Base-by-base conservation (phyloP, 148 eudicot genomes). In the Fagopyrum tataricum region DNA sequence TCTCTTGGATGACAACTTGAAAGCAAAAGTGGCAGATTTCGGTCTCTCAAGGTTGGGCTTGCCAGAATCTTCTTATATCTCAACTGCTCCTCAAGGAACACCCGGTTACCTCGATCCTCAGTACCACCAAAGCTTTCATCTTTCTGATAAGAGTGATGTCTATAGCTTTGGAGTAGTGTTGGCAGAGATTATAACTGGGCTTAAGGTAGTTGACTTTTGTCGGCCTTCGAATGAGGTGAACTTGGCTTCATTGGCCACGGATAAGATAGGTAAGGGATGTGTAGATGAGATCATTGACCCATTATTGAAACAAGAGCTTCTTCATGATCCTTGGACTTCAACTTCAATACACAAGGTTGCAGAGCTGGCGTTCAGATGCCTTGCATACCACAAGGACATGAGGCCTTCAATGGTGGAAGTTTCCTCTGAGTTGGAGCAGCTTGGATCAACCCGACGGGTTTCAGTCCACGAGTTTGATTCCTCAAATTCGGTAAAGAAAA, bases 21-120 rank as follows among this genome's bases (percentile, higher is more conserved):
- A 83, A 43, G 72, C 92, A 2, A 90, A 90, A 77, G 92, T 90
- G 0, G 96, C 96, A 0, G 96, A 90, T 85, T 90, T 90, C 70
- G 96, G 96, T 8, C 86, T 90, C 17, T 90, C 92, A 2, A 82
- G 92, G 58, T 75, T 90, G 26, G 96, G 92, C 24, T 48, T 88
- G 78, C 59, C 80, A 0, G 96, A 87, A 47, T 75, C 82, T 0
- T 88, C 96, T 15, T 91, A 86, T 37, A 83, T 90, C 70, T 90
- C 90, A 4, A 90, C 96, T 0, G 89, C 90, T 8, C 96, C 96
- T 5, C 96, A 88, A 61, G 96, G 96, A 6, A 90, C 96, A 12
- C 91, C 92, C 0, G 96, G 96, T 4, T 90, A 90, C 76, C 79
- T 90, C 5, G 96, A 90, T 53, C 96, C 96, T 78, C 90, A 90